These are phyloP conservation scores for Trifolium subterraneum DNA, from an alignment of 306 rosid species.

Conservation along the genomic window DNA sequence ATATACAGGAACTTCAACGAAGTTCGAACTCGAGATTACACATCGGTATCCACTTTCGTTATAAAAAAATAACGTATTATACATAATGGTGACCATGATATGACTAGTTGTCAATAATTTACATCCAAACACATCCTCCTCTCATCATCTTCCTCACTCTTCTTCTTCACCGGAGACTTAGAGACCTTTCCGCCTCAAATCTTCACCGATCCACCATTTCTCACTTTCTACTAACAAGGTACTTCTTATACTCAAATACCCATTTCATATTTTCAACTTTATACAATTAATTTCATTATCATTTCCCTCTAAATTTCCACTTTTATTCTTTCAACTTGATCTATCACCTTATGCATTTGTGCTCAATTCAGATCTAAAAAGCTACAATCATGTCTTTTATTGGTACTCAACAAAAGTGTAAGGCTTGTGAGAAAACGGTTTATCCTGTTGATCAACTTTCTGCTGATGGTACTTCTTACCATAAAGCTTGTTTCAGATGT, in stretches of 20 bases:
- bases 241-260: neutral
- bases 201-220: slow-evolving; percentile 55
- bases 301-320: neutral
- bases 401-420: slow-evolving; percentile 93
- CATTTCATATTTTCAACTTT: slow-evolving; percentile 29
- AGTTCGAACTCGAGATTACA: too few relatives aligned
- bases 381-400: slow-evolving; percentile 70
- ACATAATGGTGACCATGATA: slow-evolving; percentile 39
- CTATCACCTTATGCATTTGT: slow-evolving; percentile 36
- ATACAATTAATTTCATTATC: slow-evolving; percentile 15
- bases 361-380: slow-evolving; percentile 64
- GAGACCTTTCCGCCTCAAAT: neutral
- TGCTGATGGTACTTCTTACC: slow-evolving; percentile 87
- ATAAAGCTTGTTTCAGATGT: slow-evolving; percentile 95
- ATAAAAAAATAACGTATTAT: neutral
- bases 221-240: slow-evolving; percentile 50
- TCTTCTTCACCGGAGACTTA: too few relatives aligned
- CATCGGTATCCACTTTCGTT: neutral
- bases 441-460: slow-evolving; percentile 93
- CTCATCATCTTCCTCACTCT: neutral
- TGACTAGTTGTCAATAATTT: slow-evolving; percentile 31
- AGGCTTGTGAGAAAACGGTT: slow-evolving; percentile 93
- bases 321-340: slow-evolving; percentile 39
- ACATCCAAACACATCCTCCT: slow-evolving; percentile 35
- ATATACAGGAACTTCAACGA: too few relatives aligned